Evolutionary conservation across 495 filamentous ascomycete species (phyloP).

Genomic region (Xylaria curta): DNA sequence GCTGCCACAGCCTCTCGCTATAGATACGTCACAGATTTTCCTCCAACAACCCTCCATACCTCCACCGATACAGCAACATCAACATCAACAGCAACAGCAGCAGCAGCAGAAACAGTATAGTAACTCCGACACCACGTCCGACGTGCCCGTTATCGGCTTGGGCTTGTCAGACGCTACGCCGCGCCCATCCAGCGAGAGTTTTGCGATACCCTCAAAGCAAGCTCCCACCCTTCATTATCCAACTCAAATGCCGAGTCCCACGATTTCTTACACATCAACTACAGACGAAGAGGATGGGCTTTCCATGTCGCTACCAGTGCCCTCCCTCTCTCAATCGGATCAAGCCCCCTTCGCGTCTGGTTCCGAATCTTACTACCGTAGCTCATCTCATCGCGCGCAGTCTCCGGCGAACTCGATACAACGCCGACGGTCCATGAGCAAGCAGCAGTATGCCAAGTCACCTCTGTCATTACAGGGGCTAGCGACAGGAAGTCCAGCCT

Average conservation of each 20-base stretch:
- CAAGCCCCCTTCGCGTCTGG: constrained; percentile 59
- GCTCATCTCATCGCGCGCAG: constrained; percentile 24
- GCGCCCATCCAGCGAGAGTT: constrained; percentile 55
- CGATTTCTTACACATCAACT: constrained; percentile 69
- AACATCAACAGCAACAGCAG: constrained; percentile 3
- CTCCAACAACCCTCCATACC: constrained; percentile 28
- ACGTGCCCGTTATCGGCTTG: constrained; percentile 46
- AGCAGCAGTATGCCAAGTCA: constrained; percentile 63
- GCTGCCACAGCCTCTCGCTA: constrained; percentile 38
- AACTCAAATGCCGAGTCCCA: constrained; percentile 57
- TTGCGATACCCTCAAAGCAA: constrained; percentile 39
- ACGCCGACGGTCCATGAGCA: constrained; percentile 50
- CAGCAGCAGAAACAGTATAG: neutral
- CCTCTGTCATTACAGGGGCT: constrained; percentile 61
- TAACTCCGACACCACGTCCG: constrained; percentile 2
- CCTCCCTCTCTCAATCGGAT: constrained; percentile 48
- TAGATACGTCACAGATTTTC: constrained; percentile 46
- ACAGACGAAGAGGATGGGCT: constrained; percentile 82
- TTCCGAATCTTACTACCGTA: constrained; percentile 72
- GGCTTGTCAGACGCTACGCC: constrained; percentile 57
- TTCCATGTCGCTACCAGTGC: constrained; percentile 37
- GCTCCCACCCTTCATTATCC: constrained; percentile 29
- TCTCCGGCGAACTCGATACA: constrained; percentile 45
- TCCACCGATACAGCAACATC: constrained; percentile 14
- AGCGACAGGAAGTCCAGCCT: constrained; percentile 47